A percentile compares a stretch with the other conserved stretches of the same genome.
phyloP scores from a whole-genome alignment of 805 yeast species.

The Komagataella pastoris region DNA sequence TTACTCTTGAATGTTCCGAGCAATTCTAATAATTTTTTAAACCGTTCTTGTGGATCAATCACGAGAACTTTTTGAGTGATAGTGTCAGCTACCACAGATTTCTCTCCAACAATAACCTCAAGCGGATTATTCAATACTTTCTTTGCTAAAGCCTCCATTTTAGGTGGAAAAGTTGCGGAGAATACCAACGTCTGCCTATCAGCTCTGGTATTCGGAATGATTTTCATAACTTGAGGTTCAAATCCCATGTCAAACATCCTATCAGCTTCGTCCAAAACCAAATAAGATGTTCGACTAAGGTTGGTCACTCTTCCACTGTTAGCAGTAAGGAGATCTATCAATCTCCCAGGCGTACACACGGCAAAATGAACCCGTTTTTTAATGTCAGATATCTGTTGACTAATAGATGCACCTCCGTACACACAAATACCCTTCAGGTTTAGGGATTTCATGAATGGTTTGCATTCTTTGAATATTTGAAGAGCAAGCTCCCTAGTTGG shows the following conservation, averaged over 20 bases:
- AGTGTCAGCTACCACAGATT: slow-evolving; percentile 70
- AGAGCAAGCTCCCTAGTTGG: slow-evolving; percentile 90
- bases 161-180: slow-evolving; percentile 86
- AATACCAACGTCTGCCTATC: slow-evolving; percentile 84
- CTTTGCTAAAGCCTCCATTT: slow-evolving; percentile 64
- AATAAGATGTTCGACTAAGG: slow-evolving; percentile 55
- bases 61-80: slow-evolving; percentile 63
- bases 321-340: slow-evolving; percentile 78
- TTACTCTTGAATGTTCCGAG: slow-evolving; percentile 30
- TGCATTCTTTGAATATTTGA: slow-evolving; percentile 64
- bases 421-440: slow-evolving; percentile 57
- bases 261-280: slow-evolving; percentile 95
- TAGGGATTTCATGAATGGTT: slow-evolving; percentile 38
- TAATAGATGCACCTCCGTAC: slow-evolving; percentile 82
- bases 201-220: slow-evolving; percentile 63
- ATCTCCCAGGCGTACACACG: slow-evolving; percentile 91
- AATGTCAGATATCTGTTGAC: slow-evolving; percentile 67
- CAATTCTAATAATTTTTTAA: slow-evolving; percentile 36
- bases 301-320: slow-evolving; percentile 69
- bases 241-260: slow-evolving; percentile 95
- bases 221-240: slow-evolving; percentile 86
- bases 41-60: slow-evolving; percentile 41
- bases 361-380: slow-evolving; percentile 69
- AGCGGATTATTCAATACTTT: slow-evolving; percentile 51
- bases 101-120: slow-evolving; percentile 69